Evolutionary conservation across 441 rosid species (phyloP).

Genomic region (Jatropha podagrica): DNA sequence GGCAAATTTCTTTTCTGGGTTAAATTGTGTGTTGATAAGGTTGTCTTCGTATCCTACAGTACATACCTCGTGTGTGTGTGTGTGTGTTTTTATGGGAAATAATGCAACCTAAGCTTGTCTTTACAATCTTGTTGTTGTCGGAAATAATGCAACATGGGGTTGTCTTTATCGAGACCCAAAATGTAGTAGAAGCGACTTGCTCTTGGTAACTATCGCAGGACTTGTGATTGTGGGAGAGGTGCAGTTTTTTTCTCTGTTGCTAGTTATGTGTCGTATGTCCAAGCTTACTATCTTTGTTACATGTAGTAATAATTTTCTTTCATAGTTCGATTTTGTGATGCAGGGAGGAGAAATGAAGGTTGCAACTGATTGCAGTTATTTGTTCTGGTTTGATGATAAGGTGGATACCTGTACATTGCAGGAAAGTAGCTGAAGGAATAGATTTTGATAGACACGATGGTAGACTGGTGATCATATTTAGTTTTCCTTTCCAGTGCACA

Average conservation of each 20-base stretch:
- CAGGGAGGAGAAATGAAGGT: background rate
- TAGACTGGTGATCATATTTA: slow-evolving; percentile 88
- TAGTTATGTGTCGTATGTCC: slow-evolving; percentile 48
- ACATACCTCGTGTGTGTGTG: background rate
- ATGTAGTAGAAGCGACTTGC: slow-evolving; percentile 97
- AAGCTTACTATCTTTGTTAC: background rate
- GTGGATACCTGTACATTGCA: slow-evolving; percentile 33
- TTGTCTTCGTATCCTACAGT: slow-evolving; percentile 11
- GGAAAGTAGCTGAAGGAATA: slow-evolving; percentile 99
- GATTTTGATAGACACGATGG: slow-evolving; percentile 99
- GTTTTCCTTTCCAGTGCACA: slow-evolving; percentile 93
- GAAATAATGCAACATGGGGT: slow-evolving; percentile 96
- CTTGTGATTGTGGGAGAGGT: slow-evolving; percentile 96
- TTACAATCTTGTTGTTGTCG: slow-evolving; percentile 44
- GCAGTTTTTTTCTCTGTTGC: slow-evolving; percentile 97
- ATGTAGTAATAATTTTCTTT: background rate
- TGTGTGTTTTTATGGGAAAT: slow-evolving; percentile 42
- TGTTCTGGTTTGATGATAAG: slow-evolving; percentile 7
- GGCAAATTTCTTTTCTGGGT: background rate
- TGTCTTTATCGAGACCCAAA: slow-evolving; percentile 95
- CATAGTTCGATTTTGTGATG: background rate
- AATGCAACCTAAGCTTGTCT: slow-evolving; percentile 96
- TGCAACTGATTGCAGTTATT: slow-evolving; percentile 1
- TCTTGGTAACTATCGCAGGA: slow-evolving; percentile 89
- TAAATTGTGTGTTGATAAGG: background rate